Evolutionary conservation across 2,329 filamentous ascomycete species (phyloP), one percentile per base, ranked within the genome.

Genomic region (Tothia fuscella): DNA sequence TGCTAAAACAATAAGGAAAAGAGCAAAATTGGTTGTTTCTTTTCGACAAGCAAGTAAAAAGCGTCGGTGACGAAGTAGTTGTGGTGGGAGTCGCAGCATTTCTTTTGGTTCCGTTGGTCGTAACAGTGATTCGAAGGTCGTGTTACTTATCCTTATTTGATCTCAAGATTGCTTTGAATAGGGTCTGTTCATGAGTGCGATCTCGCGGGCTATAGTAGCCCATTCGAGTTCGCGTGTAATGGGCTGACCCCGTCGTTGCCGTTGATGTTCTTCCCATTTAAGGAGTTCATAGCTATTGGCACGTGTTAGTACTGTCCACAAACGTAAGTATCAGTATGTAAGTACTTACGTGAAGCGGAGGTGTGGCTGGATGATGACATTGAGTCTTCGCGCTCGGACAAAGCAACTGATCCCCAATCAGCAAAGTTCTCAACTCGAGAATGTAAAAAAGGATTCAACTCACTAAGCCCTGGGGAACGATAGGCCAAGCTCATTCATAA

Each of bases 281-380:
- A 98, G 70, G 22, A 98, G 72, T 63, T 98, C 91, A 56, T 96
- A 71, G 34, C 70, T 74, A 42, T n/a, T 5, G 21, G 33, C 48
- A n/a, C 24, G 21, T 13, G 17, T 12, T 26, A 21, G n/a, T 16
- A 22, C 25, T 3, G 19, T 34, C 7, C 32, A n/a, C n/a, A n/a
- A n/a, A n/a, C n/a, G 29, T n/a, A 6, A 3, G 4, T 4, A 10
- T n/a, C 13, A 10, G 10, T 10, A 35, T 26, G 24, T 10, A 40
- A n/a, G 13, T 10, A 56, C 61, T 56, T 50, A 94, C 50, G 83
- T 82, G 63, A 98, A 98, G 45, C 86, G 76, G 43, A 98, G 71
- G 65, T 98, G 89, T 10, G 91, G 91, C 59, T 98, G 91, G 49
- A 98, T 96, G 49, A 98, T 98, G 40, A 98, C 91, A 56, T 98